Percentiles rank a stretch among this genome's conserved stretches.
These are phyloP conservation scores for Cardiospermum halicacabum DNA, from an alignment of 345 rosid species.

Conservation along the genomic window DNA sequence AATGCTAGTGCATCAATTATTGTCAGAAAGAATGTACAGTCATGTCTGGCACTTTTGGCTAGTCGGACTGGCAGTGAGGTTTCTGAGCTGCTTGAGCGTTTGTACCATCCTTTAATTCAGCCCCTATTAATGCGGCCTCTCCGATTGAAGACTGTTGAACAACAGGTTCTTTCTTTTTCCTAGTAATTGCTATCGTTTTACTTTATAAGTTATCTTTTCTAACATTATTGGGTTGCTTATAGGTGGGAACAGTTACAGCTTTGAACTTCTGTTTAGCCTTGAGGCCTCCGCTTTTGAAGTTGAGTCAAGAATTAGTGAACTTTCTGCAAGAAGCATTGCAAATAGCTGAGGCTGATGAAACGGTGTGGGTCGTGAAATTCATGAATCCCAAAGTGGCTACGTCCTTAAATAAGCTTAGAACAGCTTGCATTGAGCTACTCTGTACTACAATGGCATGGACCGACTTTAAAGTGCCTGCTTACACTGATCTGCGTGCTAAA, in stretches of 20 bases:
- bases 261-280: constrained; percentile 91
- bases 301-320: constrained; percentile 91
- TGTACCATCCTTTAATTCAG: constrained; percentile 82
- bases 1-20: constrained; percentile 80
- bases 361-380: constrained; percentile 77
- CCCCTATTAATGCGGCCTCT: constrained; percentile 88
- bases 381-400: constrained; percentile 85
- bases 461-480: constrained; percentile 78
- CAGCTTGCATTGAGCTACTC: constrained; percentile 94
- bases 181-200: constrained; percentile 4
- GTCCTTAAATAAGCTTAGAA: constrained; percentile 80
- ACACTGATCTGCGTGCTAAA: constrained; percentile 83
- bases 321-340: constrained; percentile 98
- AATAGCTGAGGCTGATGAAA: constrained; percentile 98
- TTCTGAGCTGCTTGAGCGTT: constrained; percentile 90
- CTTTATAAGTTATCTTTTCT: constrained; percentile 21
- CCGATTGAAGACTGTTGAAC: constrained; percentile 91
- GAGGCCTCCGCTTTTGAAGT: constrained; percentile 96
- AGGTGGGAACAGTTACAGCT: constrained; percentile 98
- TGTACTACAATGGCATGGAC: constrained; percentile 99
- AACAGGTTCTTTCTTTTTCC: constrained; percentile 62
- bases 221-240: constrained; percentile 25
- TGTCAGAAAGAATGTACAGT: constrained; percentile 94
- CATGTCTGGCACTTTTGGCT: constrained; percentile 92
- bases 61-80: constrained; percentile 99